A percentile compares a stretch with the other conserved stretches of the same genome.
phyloP scores from a whole-genome alignment of 805 yeast genomes.

The Sugiyamaella qingdaonensis region DNA sequence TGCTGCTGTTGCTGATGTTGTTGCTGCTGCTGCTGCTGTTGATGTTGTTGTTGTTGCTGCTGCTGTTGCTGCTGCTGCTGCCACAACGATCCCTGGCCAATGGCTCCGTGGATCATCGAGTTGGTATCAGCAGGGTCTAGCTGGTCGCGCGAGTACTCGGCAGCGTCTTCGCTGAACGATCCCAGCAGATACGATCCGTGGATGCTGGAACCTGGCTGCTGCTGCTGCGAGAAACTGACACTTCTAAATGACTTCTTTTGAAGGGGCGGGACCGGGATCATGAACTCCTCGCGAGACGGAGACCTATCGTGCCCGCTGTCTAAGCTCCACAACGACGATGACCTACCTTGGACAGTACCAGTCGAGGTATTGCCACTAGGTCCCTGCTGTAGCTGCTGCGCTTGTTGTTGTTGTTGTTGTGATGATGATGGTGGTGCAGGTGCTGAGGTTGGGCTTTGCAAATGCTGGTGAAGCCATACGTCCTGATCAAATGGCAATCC shows the following conservation, averaged over 20 bases:
- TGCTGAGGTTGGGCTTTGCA: neutral
- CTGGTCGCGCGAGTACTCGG: conserved; percentile 1
- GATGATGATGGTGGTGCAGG: neutral
- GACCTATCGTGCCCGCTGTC: neutral
- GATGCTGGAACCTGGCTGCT: neutral
- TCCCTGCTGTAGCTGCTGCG: no score
- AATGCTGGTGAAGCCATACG: neutral
- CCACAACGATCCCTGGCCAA: conserved; percentile 7
- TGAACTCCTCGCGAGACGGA: conserved; percentile 8
- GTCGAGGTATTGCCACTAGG: no score
- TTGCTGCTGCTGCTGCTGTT: neutral
- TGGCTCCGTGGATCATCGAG: conserved; percentile 6
- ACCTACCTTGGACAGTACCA: no score
- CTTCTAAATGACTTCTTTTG: conserved; percentile 16
- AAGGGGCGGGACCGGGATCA: conserved; percentile 6
- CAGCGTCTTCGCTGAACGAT: conserved; percentile 17
- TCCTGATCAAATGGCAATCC: neutral
- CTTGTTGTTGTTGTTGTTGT: no score
- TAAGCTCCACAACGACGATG: neutral
- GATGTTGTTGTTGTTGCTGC: neutral
- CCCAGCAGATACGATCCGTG: conserved; percentile 6
- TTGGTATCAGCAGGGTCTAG: neutral
- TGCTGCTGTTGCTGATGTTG: neutral
- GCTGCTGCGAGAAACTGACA: conserved; percentile 15
- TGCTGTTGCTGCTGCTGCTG: neutral